A percentile compares a stretch with the other conserved stretches of the same genome.
Evolutionary conservation across 345 rosid species (phyloP).

Genomic region (Carallia pectinifolia): DNA sequence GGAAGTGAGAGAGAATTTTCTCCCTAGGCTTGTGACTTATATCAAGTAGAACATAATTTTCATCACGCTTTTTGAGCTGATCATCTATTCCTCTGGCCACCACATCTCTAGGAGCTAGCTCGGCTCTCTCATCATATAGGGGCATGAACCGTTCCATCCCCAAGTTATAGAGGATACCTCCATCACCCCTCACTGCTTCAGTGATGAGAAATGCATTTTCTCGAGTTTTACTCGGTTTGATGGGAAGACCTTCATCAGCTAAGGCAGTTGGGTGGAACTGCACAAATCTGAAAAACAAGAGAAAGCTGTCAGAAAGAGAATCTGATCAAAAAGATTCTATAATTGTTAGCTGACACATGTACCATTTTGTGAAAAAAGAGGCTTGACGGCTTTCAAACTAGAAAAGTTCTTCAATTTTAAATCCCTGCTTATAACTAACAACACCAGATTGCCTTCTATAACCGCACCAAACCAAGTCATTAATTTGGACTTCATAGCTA

Average conservation of each 20-base stretch:
- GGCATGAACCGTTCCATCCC: slow-evolving; percentile 90
- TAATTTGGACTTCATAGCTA: background rate
- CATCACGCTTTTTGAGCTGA: slow-evolving; percentile 74
- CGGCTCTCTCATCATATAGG: slow-evolving; percentile 77
- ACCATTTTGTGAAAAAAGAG: background rate
- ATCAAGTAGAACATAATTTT: slow-evolving; percentile 81
- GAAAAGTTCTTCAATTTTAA: background rate
- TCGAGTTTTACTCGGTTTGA: slow-evolving; percentile 54
- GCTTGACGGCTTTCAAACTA: no score
- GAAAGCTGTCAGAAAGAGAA: slow-evolving; percentile 7
- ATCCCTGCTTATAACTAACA: background rate
- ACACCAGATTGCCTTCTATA: background rate
- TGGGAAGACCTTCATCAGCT: slow-evolving; percentile 94
- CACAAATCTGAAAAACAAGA: slow-evolving; percentile 62
- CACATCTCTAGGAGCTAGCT: slow-evolving; percentile 97
- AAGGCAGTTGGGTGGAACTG: slow-evolving; percentile 98
- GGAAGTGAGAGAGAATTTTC: slow-evolving; percentile 85
- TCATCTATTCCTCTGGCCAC: slow-evolving; percentile 96
- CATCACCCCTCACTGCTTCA: slow-evolving; percentile 91
- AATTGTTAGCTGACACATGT: background rate
- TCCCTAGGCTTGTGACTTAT: slow-evolving; percentile 85
- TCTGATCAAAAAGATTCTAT: slow-evolving; percentile 1
- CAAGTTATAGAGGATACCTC: slow-evolving; percentile 84
- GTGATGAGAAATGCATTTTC: slow-evolving; percentile 91
- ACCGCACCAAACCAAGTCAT: background rate